Percentiles rank a stretch among this genome's conserved stretches.
These are phyloP conservation scores for Macrolepiota fuliginosa DNA, from an alignment of 768 basidiomycete species.

Conservation along the genomic window DNA sequence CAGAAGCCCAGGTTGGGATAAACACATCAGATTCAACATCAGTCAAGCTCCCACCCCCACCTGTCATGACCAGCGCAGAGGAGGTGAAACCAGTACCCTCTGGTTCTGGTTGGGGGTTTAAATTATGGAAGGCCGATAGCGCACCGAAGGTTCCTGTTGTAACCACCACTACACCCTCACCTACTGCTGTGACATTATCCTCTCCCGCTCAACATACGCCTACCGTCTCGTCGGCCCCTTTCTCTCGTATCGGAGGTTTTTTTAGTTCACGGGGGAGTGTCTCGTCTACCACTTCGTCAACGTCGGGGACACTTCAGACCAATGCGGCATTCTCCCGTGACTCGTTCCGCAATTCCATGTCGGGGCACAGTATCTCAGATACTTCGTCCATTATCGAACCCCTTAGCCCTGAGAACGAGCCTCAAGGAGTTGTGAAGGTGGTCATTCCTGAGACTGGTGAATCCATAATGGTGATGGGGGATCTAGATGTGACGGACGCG, in stretches of 20 bases:
- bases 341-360: constrained; percentile 36
- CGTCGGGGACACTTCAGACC: constrained; percentile 17
- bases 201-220: constrained; percentile 12
- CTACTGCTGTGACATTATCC: constrained; percentile 19
- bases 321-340: constrained; percentile 22
- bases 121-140: constrained; percentile 48
- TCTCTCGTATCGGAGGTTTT: constrained; percentile 66
- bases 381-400: constrained; percentile 58
- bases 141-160: constrained; percentile 25
- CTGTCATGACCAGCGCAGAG: constrained; percentile 36
- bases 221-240: constrained; percentile 34
- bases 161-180: constrained; percentile 25
- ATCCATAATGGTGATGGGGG: not conserved
- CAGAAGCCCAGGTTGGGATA: constrained; percentile 64
- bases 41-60: constrained; percentile 40
- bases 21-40: constrained; percentile 19
- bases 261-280: constrained; percentile 58
- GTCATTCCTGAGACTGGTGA: not conserved
- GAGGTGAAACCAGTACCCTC: constrained; percentile 27
- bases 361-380: constrained; percentile 48
- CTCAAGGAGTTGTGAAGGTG: constrained; percentile 20
- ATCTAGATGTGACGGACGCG: not conserved
- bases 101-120: constrained; percentile 62
- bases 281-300: constrained; percentile 37
- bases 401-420: constrained; percentile 48